Conservation (phyloP, 768 basidiomycete genomes). For the Kwoniella sp. region DNA sequence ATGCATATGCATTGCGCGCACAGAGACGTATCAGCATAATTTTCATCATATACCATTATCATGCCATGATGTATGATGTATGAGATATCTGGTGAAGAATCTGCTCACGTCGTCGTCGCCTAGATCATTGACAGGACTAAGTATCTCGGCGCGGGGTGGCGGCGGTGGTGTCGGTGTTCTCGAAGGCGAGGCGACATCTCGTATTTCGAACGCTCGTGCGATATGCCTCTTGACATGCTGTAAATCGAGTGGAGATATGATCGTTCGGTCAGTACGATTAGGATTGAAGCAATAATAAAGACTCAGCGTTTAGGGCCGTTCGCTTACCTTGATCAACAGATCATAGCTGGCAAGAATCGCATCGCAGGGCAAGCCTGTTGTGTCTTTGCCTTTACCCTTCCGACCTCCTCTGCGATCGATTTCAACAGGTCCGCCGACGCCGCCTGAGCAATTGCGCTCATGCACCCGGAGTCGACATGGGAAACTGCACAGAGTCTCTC, state of each 20-base stretch:
- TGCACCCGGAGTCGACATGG: neutral
- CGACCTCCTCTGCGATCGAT: neutral
- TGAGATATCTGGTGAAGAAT: neutral
- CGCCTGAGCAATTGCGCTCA: too few relatives aligned
- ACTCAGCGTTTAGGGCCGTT: too few relatives aligned
- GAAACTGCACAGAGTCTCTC: neutral
- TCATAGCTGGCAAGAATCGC: neutral
- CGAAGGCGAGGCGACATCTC: neutral
- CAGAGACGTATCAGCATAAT: neutral
- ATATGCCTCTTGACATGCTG: slow-evolving; percentile 7
- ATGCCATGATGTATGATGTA: too few relatives aligned
- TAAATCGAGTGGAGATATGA: neutral
- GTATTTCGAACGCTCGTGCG: neutral
- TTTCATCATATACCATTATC: neutral
- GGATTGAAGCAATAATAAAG: too few relatives aligned
- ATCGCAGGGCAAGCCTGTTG: slow-evolving; percentile 7
- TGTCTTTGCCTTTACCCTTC: neutral
- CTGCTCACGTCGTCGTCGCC: neutral
- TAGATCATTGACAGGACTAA: neutral
- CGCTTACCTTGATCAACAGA: neutral
- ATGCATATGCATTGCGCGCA: neutral
- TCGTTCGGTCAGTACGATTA: neutral
- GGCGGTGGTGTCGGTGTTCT: neutral
- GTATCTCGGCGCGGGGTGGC: neutral
- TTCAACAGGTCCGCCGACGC: too few relatives aligned